Base-by-base conservation (phyloP, 148 eudicot species). In the Chenopodium berlandieri region DNA sequence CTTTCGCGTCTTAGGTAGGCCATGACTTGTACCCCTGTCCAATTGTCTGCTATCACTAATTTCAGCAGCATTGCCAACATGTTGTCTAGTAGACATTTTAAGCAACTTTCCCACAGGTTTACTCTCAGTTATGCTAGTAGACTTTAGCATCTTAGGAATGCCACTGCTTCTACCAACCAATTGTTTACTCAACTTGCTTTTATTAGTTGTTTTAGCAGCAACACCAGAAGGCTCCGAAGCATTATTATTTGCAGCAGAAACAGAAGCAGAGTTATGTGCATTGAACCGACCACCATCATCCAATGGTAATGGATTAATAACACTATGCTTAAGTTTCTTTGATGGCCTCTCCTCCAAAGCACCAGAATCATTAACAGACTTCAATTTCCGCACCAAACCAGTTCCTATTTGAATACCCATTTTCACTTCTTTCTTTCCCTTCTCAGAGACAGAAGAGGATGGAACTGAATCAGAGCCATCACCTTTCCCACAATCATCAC, bases 301-400 rank as follows among this genome's bases (percentile, higher is more conserved):
- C n/a, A 60, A 48, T 0, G 75, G 31, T 17, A 52, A 34, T 73
- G 73, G 52, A 30, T 40, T 47, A 74, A 30, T 25, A 82, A 44
- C 65, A 82, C 78, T 83, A 85, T 44, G 50, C 80, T 81, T 90
- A 52, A 67, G 76, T 75, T 87, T 88, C 86, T 91, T 90, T 37
- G 74, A 54, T 11, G 82, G 78, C 20, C 71, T 81, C 72, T 71
- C 87, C 31, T 87, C 31, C 62, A 79, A 77, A 73, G 32, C 60
- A 31, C 72, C 78, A 75, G 64, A 34, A 77, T 47, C 78, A 56
- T 14, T 47, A 7, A 76, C 84, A 69, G 76, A 75, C 44, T 77
- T 73, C 34, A 70, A 40, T 62, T 68, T 69, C 44, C 69, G 66
- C 75, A 75, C 83, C 50, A 56, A 83, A 77, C 27, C 73, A 75